Conservation (phyloP, 257 asterid genomes). For the Gentiana macrophylla region DNA sequence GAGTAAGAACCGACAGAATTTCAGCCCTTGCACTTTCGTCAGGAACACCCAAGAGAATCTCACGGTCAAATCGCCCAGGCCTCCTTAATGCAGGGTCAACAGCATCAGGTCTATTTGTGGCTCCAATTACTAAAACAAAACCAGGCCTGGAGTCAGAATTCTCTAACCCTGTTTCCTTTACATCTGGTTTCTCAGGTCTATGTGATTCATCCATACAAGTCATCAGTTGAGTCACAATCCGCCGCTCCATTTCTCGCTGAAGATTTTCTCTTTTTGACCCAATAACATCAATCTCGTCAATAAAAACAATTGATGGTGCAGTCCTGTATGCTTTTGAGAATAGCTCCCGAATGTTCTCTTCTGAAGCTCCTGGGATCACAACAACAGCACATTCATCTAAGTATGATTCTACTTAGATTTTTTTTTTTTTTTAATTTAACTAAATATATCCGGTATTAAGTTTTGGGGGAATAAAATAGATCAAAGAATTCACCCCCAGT, state of each 20-base stretch:
- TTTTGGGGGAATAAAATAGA: too few species aligned
- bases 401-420: too few species aligned
- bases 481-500: too few species aligned
- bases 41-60: constrained; percentile 64
- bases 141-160: constrained; percentile 31
- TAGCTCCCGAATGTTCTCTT: constrained; percentile 71
- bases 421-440: too few species aligned
- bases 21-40: constrained; percentile 68
- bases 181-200: constrained; percentile 28
- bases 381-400: not conserved
- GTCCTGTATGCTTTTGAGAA: constrained; percentile 74
- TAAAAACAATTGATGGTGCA: constrained; percentile 88
- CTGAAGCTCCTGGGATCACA: constrained; percentile 63
- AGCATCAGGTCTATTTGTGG: constrained; percentile 84
- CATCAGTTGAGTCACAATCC: constrained; percentile 81
- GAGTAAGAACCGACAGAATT: constrained; percentile 52
- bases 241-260: constrained; percentile 79
- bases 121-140: constrained; percentile 79
- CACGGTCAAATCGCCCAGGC: constrained; percentile 91
- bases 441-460: too few species aligned
- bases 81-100: constrained; percentile 87
- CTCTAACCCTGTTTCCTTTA: constrained; percentile 19
- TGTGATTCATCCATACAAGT: constrained; percentile 81
- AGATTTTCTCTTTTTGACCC: constrained; percentile 80
- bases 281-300: constrained; percentile 90